Evolutionary conservation across 208 protist genomes (phyloP).

Genomic region (Entamoeba invadens): DNA sequence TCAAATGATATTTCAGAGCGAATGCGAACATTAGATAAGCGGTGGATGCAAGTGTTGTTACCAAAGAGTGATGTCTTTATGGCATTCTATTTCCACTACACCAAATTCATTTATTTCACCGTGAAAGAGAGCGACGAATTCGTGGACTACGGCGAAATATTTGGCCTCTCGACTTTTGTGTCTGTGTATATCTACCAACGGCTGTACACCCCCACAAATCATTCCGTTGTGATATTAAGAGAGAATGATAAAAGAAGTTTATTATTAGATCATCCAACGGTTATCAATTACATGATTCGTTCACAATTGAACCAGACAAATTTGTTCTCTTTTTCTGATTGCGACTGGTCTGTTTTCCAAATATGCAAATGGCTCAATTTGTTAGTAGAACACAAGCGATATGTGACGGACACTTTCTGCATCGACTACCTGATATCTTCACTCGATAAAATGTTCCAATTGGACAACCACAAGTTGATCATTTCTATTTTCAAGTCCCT

Average conservation of each 20-base stretch:
- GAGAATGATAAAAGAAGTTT: neutral
- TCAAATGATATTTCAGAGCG: neutral
- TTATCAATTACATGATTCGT: neutral
- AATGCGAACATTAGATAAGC: neutral
- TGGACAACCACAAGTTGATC: neutral
- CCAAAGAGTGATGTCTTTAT: neutral
- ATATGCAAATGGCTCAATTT: neutral
- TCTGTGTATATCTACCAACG: neutral
- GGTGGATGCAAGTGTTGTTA: neutral
- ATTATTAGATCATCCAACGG: neutral
- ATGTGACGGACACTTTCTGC: neutral
- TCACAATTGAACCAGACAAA: neutral
- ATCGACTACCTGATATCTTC: neutral
- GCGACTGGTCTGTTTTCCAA: neutral
- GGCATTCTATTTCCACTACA: neutral
- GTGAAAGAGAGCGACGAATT: neutral
- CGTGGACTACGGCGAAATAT: neutral
- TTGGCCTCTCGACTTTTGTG: neutral
- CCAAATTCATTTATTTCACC: neutral
- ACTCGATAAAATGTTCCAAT: neutral
- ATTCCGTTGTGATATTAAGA: neutral
- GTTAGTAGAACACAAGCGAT: neutral
- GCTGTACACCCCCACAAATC: neutral
- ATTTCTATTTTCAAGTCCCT: neutral
- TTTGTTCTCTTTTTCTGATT: neutral